phyloP scores from a whole-genome alignment of 2,329 filamentous ascomycete genomes.

The Stagonosporopsis rhizophila region DNA sequence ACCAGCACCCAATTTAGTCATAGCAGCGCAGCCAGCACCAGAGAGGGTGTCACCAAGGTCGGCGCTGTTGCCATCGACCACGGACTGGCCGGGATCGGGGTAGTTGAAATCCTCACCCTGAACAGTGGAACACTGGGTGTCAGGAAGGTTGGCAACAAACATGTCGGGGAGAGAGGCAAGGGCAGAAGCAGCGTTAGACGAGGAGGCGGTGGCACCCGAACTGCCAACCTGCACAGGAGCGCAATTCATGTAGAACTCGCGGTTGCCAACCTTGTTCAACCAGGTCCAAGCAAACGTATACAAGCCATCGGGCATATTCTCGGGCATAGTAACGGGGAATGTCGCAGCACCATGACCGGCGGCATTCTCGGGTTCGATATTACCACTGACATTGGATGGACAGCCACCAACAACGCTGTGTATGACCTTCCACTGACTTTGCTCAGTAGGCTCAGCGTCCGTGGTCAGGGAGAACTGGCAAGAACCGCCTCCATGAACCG shows the following conservation, averaged over 20 bases:
- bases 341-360: conserved; percentile 60
- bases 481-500: conserved; percentile 87
- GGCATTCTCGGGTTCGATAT: too few relatives aligned
- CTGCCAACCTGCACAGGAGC: conserved; percentile 72
- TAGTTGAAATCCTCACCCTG: conserved; percentile 66
- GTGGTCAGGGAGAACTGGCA: conserved; percentile 90
- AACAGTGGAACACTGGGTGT: conserved; percentile 60
- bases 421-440: conserved; percentile 84
- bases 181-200: conserved; percentile 28
- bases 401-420: conserved; percentile 88
- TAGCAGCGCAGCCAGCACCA: conserved; percentile 39
- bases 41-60: conserved; percentile 40
- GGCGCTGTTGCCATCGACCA: conserved; percentile 47
- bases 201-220: conserved; percentile 48
- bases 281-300: conserved; percentile 91
- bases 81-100: conserved; percentile 67
- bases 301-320: conserved; percentile 72
- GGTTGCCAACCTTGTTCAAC: conserved; percentile 91
- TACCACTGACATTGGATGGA: conserved; percentile 61
- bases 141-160: conserved; percentile 73
- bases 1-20: conserved; percentile 43
- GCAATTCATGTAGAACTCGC: conserved; percentile 99
- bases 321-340: conserved; percentile 76
- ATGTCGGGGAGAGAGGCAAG: conserved; percentile 72
- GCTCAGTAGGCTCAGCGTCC: conserved; percentile 67